Conservation (phyloP, 164 flowering plant genomes). For the Akebia trifoliata region DNA sequence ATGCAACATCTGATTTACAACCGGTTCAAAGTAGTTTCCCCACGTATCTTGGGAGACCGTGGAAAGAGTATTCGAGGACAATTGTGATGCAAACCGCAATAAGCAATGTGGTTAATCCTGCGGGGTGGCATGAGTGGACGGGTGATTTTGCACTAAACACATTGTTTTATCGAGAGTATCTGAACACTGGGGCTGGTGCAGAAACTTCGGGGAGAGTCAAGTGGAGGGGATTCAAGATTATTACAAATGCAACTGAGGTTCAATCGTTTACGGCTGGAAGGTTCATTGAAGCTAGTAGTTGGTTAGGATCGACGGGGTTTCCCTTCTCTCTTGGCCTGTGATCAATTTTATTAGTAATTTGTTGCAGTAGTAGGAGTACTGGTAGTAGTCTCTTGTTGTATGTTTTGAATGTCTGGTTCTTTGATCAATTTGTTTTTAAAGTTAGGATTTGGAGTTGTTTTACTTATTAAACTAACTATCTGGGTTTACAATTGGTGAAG, state of each 20-base stretch:
- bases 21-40: conserved; percentile 38
- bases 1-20: conserved; percentile 46
- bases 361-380: too few relatives aligned
- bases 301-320: conserved; percentile 55
- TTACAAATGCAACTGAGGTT: conserved; percentile 46
- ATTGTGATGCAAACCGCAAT: conserved; percentile 55
- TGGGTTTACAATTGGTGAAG: too few relatives aligned
- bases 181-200: conserved; percentile 66
- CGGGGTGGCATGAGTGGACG: conserved; percentile 71
- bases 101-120: conserved; percentile 46
- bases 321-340: conserved; percentile 55
- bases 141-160: conserved; percentile 62
- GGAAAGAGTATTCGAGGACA: conserved; percentile 73
- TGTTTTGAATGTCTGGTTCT: too few relatives aligned
- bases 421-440: too few relatives aligned
- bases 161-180: conserved; percentile 54
- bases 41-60: conserved; percentile 71
- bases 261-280: conserved; percentile 33
- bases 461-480: too few relatives aligned
- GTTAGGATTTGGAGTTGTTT: too few relatives aligned
- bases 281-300: conserved; percentile 49
- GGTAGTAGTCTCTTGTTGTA: too few relatives aligned
- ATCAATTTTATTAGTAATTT: conserved; percentile 3
- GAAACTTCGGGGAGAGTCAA: conserved; percentile 45
- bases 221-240: conserved; percentile 60